Percentiles rank a stretch among this genome's conserved stretches.
phyloP scores from a whole-genome alignment of 176 grass and related monocot species.

The Zizania latifolia region DNA sequence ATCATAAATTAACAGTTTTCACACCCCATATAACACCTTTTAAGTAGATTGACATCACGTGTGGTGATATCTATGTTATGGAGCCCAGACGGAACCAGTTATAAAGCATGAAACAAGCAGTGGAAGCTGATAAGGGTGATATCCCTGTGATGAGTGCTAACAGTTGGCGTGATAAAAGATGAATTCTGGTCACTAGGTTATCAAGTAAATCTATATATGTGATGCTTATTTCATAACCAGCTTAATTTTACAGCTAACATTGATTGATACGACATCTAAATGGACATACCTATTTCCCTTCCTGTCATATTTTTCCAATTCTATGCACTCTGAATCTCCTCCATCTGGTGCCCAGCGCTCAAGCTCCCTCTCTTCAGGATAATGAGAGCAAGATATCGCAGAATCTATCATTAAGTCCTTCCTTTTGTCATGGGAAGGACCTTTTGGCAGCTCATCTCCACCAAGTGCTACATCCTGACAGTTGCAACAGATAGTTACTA shows the following conservation, averaged over 20 bases:
- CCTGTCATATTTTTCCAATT: constrained; percentile 75
- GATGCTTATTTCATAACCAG: not conserved
- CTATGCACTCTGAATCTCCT: constrained; percentile 73
- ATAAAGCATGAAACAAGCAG: constrained; percentile 7
- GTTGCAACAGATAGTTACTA: constrained; percentile 23
- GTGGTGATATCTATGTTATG: not conserved
- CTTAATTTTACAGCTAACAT: not conserved
- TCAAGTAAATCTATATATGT: not conserved
- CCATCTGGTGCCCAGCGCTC: constrained; percentile 87
- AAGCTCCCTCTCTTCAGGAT: constrained; percentile 81
- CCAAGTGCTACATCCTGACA: constrained; percentile 73
- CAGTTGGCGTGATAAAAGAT: not conserved
- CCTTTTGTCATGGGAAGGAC: constrained; percentile 65
- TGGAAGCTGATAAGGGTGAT: not conserved
- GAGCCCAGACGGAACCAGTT: not conserved
- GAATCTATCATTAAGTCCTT: constrained; percentile 97
- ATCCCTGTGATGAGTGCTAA: not conserved
- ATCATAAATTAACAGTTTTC: not conserved
- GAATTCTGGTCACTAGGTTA: not conserved
- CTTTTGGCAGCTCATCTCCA: constrained; percentile 56
- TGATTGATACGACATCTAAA: constrained; percentile 2
- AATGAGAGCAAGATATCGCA: constrained; percentile 76
- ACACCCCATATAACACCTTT: not conserved
- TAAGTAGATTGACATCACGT: not conserved
- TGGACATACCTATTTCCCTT: constrained; percentile 64